phyloP scores from a whole-genome alignment of 352 stramenopile genomes.

The Globisporangium viniferum region DNA sequence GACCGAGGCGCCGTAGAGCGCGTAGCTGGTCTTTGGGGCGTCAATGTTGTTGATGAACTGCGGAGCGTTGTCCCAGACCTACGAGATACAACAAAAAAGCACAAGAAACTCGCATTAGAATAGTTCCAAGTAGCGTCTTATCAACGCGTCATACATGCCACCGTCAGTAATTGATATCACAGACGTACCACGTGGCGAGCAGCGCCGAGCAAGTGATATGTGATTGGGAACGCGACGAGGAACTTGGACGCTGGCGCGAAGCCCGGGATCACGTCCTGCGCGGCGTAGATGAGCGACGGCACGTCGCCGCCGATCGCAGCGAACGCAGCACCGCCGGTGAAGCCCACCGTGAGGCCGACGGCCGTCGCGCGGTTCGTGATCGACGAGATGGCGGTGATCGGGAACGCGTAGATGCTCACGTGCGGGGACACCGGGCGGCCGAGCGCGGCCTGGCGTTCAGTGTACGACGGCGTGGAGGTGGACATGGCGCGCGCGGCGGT shows the following conservation, averaged over 20 bases:
- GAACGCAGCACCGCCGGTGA: slow-evolving; percentile 59
- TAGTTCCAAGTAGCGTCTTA: neutral
- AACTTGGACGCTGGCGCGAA: slow-evolving; percentile 90
- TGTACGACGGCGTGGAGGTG: slow-evolving; percentile 55
- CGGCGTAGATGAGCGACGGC: slow-evolving; percentile 70
- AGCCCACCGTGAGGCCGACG: slow-evolving; percentile 68
- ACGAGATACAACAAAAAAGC: slow-evolving; percentile 7
- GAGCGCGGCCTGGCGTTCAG: slow-evolving; percentile 78
- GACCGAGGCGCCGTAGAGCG: slow-evolving; percentile 45
- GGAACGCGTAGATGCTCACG: slow-evolving; percentile 96
- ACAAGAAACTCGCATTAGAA: neutral
- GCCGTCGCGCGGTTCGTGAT: slow-evolving; percentile 91
- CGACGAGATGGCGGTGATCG: slow-evolving; percentile 89
- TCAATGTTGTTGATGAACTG: slow-evolving; percentile 80
- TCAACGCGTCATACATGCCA: neutral
- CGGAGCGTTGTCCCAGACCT: slow-evolving; percentile 90
- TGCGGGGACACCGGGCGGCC: slow-evolving; percentile 94
- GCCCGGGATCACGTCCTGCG: slow-evolving; percentile 63
- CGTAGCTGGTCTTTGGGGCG: slow-evolving; percentile 40
- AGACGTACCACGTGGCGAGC: slow-evolving; percentile 77
- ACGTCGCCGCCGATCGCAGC: slow-evolving; percentile 81
- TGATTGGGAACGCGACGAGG: slow-evolving; percentile 90
- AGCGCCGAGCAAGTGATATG: slow-evolving; percentile 92
- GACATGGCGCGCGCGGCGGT: slow-evolving; percentile 24
- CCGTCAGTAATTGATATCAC: too few species aligned